Evolutionary conservation across 2,329 filamentous ascomycete genomes (phyloP).

Genomic region (Hypoxylon rubiginosum): DNA sequence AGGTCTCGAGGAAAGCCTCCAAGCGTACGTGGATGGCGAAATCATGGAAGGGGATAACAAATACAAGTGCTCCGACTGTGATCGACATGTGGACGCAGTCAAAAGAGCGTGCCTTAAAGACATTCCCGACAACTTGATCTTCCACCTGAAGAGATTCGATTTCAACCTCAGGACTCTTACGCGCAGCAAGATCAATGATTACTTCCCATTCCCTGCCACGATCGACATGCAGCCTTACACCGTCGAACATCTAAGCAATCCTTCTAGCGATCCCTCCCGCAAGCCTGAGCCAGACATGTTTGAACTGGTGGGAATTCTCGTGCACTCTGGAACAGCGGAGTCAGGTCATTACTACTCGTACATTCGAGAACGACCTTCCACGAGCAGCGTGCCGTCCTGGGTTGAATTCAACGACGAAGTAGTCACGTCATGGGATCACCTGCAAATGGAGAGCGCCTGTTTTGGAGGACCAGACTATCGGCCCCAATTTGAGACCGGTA

Average conservation of each 20-base stretch:
- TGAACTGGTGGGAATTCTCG: conserved; percentile 93
- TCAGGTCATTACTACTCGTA: conserved; percentile 98
- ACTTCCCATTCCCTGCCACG: conserved; percentile 85
- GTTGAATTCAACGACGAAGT: conserved; percentile 95
- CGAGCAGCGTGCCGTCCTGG: conserved; percentile 71
- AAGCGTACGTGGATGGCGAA: conserved; percentile 96
- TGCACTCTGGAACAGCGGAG: conserved; percentile 92
- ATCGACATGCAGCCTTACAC: conserved; percentile 94
- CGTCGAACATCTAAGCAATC: conserved; percentile 82
- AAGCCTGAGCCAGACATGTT: conserved; percentile 79
- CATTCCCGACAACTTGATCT: conserved; percentile 92
- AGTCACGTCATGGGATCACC: conserved; percentile 81
- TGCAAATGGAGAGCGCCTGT: conserved; percentile 79
- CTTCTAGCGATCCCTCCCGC: conserved; percentile 69
- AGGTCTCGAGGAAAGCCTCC: conserved; percentile 85
- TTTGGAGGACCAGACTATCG: conserved; percentile 80
- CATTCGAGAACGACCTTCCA: conserved; percentile 80
- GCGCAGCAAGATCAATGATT: conserved; percentile 94
- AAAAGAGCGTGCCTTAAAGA: conserved; percentile 94
- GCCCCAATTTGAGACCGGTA: conserved; percentile 60
- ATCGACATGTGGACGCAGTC: conserved; percentile 90
- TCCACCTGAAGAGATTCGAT: conserved; percentile 91
- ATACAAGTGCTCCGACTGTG: conserved; percentile 95
- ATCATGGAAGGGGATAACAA: conserved; percentile 98
- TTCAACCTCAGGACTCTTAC: conserved; percentile 83